Evolutionary conservation across 2,329 filamentous ascomycete species (phyloP).

Genomic region (Grosmannia clavigera): DNA sequence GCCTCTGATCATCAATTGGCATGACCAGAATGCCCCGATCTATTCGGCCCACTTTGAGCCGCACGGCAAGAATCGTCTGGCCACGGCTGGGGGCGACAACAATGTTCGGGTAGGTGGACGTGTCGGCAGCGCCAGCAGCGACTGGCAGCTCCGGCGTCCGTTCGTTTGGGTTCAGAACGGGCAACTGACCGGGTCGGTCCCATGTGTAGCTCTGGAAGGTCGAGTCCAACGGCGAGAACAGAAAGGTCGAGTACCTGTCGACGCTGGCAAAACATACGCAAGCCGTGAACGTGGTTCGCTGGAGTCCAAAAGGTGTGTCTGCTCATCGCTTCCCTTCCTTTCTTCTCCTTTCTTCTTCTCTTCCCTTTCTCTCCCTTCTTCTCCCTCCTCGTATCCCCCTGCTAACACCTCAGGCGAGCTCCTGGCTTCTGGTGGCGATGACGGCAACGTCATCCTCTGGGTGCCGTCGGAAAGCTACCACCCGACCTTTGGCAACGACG

Average conservation of each 20-base stretch:
- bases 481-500: conserved; percentile 63
- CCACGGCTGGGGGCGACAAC: conserved; percentile 91
- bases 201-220: conserved; percentile 70
- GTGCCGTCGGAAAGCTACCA: conserved; percentile 69
- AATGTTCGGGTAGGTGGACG: conserved; percentile 65
- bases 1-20: conserved; percentile 96
- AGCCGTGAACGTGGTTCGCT: conserved; percentile 94
- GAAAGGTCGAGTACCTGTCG: conserved; percentile 82
- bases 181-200: neutral
- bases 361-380: neutral
- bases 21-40: conserved; percentile 91
- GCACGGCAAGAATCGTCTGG: conserved; percentile 77
- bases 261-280: conserved; percentile 91
- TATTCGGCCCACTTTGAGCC: conserved; percentile 97
- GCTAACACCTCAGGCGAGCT: conserved; percentile 55
- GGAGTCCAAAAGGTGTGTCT: conserved; percentile 73
- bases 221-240: conserved; percentile 70
- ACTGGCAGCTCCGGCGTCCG: no score
- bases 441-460: conserved; percentile 95
- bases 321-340: neutral
- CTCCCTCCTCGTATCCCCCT: neutral
- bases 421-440: conserved; percentile 88
- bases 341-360: neutral
- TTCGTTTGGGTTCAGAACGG: no score
- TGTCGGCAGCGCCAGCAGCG: no score